Conservation (phyloP, 129 eudicot genomes). For the Mikania micrantha region DNA sequence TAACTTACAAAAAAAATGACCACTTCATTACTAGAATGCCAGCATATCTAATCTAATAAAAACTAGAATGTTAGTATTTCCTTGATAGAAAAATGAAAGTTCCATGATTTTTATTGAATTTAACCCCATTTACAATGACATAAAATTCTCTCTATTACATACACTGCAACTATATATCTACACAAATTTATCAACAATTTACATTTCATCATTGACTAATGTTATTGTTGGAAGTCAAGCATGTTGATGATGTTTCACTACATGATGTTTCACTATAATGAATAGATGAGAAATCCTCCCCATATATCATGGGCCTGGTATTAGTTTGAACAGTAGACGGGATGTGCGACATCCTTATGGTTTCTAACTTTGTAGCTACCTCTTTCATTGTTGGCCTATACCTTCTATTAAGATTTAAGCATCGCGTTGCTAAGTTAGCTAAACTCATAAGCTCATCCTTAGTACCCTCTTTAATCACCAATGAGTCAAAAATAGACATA, state of each 20-base stretch:
- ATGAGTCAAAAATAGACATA: slow-evolving; percentile 16
- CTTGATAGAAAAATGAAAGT: too few relatives aligned
- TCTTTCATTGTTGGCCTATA: background rate
- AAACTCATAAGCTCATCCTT: slow-evolving; percentile 9
- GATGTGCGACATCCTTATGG: background rate
- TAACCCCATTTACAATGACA: background rate
- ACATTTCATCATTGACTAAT: background rate
- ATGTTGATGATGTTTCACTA: slow-evolving; percentile 4
- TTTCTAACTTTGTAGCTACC: slow-evolving; percentile 1
- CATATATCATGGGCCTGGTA: background rate
- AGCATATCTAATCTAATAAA: too few relatives aligned
- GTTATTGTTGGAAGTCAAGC: background rate
- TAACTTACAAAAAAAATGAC: too few relatives aligned
- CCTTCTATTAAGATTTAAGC: slow-evolving; percentile 13
- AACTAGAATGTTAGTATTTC: background rate
- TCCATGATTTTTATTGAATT: background rate
- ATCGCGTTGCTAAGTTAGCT: slow-evolving; percentile 17
- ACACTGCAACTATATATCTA: too few relatives aligned
- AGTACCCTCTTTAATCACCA: background rate
- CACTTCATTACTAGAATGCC: too few relatives aligned
- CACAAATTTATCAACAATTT: too few relatives aligned
- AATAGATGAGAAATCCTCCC: background rate
- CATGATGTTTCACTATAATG: too few relatives aligned
- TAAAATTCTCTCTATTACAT: too few relatives aligned
- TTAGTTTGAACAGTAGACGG: background rate